Conservation (phyloP, 75 land plant species). For the Sequoia sempervirens region DNA sequence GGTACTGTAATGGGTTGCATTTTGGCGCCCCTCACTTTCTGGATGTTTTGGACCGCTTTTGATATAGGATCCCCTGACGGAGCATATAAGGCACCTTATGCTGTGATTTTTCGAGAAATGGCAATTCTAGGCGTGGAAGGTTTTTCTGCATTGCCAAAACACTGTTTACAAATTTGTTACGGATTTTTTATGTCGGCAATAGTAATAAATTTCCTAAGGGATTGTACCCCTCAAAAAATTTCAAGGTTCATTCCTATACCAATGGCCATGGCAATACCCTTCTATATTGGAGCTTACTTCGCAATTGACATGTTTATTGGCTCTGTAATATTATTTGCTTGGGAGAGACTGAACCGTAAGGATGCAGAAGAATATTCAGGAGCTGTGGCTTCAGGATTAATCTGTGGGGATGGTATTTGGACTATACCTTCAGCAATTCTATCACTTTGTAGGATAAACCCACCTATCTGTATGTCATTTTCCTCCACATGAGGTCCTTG, state of each 20-base stretch:
- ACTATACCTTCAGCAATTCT: slow-evolving; percentile 66
- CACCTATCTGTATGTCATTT: slow-evolving; percentile 81
- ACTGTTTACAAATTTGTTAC: slow-evolving; percentile 47
- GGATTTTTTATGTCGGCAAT: slow-evolving; percentile 44
- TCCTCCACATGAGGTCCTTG: slow-evolving; percentile 15
- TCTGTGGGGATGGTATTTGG: slow-evolving; percentile 85
- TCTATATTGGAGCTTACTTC: slow-evolving; percentile 78
- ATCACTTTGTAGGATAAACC: slow-evolving; percentile 38
- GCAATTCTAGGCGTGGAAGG: slow-evolving; percentile 71
- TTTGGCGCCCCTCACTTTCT: slow-evolving; percentile 65
- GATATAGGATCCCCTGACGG: slow-evolving; percentile 59
- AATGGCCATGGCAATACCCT: slow-evolving; percentile 85
- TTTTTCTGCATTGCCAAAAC: slow-evolving; percentile 52
- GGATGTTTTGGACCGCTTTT: slow-evolving; percentile 73
- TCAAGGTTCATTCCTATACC: slow-evolving; percentile 60
- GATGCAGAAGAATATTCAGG: slow-evolving; percentile 47
- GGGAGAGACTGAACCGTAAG: slow-evolving; percentile 44
- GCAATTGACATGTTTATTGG: slow-evolving; percentile 79
- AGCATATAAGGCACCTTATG: slow-evolving; percentile 65
- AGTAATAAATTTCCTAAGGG: slow-evolving; percentile 34
- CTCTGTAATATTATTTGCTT: slow-evolving; percentile 51
- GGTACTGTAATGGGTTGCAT: slow-evolving; percentile 63
- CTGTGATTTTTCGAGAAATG: slow-evolving; percentile 53
- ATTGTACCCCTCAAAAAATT: slow-evolving; percentile 25
- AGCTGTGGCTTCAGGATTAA: slow-evolving; percentile 79